Evolutionary conservation across 1,284 basidiomycete genomes (phyloP).

Genomic region (Fomes fomentarius): DNA sequence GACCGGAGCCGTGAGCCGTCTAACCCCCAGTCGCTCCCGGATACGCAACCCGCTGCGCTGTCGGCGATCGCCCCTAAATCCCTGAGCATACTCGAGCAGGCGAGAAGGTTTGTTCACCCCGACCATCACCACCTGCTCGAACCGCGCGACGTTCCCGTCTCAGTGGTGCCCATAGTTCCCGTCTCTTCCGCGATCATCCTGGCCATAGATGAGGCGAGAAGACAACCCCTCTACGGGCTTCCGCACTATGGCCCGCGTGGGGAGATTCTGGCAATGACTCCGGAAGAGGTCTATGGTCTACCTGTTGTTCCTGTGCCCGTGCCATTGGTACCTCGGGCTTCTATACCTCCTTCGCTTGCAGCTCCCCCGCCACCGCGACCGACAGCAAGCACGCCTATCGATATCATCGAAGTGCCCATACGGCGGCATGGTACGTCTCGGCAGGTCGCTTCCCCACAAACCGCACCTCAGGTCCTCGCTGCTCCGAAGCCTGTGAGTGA

Average conservation of each 20-base stretch:
- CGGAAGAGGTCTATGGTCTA: not conserved
- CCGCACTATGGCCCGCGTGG: slow-evolving; percentile 19
- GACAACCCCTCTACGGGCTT: not conserved
- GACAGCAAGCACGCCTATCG: too few species aligned
- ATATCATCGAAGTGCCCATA: too few species aligned
- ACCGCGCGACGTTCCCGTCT: not conserved
- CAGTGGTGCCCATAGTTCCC: not conserved
- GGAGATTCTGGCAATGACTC: slow-evolving; percentile 4
- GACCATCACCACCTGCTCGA: slow-evolving; percentile 10
- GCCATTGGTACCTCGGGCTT: too few species aligned
- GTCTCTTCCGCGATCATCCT: not conserved
- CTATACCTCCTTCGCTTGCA: too few species aligned
- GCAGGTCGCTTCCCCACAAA: too few species aligned
- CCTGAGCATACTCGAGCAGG: not conserved
- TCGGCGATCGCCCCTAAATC: not conserved
- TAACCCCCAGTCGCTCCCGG: not conserved
- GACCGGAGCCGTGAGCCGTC: not conserved
- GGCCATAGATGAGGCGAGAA: not conserved
- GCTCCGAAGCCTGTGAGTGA: too few species aligned
- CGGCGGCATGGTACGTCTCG: too few species aligned
- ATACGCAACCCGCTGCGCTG: not conserved
- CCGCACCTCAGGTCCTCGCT: too few species aligned
- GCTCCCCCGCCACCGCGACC: too few species aligned
- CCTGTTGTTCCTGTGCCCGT: too few species aligned
- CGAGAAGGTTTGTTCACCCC: slow-evolving; percentile 11